Conservation (phyloP, 352 stramenopile genomes). For the Pythium aquatile region DNA sequence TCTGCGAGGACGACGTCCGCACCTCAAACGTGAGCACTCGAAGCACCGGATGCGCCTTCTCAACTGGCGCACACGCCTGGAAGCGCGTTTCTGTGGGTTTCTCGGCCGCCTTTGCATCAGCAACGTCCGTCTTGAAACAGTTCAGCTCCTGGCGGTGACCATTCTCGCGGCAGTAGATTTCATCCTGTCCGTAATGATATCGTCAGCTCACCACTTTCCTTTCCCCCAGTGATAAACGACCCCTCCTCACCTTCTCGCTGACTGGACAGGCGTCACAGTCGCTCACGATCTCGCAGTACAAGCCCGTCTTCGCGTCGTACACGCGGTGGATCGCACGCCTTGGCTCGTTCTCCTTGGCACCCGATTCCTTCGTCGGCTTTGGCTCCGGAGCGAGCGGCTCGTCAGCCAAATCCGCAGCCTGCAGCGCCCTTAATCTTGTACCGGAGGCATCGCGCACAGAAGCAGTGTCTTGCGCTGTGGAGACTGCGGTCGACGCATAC, state of each 20-base stretch:
- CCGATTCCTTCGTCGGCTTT: not conserved
- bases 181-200: constrained; percentile 30
- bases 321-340: constrained; percentile 42
- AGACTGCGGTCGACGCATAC: constrained; percentile 1
- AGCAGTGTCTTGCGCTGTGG: not conserved
- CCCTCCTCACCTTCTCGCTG: constrained; percentile 42
- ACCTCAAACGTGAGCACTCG: constrained; percentile 79
- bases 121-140: constrained; percentile 36
- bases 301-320: constrained; percentile 58
- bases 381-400: not conserved
- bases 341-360: constrained; percentile 25
- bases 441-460: not conserved
- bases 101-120: constrained; percentile 23
- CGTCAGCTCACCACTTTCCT: not conserved
- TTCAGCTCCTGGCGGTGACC: constrained; percentile 68
- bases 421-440: constrained; percentile 6
- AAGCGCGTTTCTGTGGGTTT: constrained; percentile 45
- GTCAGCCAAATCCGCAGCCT: constrained; percentile 6
- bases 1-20: not conserved
- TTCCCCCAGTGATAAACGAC: not conserved
- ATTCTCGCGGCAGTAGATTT: constrained; percentile 64
- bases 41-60: constrained; percentile 36
- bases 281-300: constrained; percentile 55
- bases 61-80: constrained; percentile 45
- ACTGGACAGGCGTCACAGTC: constrained; percentile 54